Evolutionary conservation across 306 rosid genomes (phyloP).

Genomic region (Malus fusca): DNA sequence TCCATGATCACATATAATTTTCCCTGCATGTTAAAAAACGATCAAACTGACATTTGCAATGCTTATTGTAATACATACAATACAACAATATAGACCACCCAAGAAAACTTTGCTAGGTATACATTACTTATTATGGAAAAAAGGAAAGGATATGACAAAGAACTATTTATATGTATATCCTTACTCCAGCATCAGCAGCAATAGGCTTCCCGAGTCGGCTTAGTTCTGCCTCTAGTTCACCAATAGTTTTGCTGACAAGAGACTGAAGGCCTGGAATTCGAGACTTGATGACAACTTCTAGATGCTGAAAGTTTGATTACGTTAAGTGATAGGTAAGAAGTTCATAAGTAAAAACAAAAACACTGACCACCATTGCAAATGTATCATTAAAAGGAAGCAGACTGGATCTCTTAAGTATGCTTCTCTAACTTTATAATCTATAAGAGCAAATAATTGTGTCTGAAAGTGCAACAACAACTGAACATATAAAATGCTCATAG

Average conservation of each 20-base stretch:
- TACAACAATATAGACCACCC: not conserved
- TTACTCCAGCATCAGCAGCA: constrained; percentile 44
- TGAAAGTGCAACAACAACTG: not conserved
- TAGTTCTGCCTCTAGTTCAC: constrained; percentile 34
- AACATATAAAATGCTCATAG: not conserved
- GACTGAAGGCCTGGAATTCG: constrained; percentile 40
- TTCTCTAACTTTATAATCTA: not conserved
- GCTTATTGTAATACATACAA: not conserved
- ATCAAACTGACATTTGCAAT: not conserved
- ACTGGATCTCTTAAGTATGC: not conserved
- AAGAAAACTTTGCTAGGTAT: not conserved
- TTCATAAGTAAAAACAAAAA: not conserved
- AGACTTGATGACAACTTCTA: constrained; percentile 39
- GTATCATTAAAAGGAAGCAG: not conserved
- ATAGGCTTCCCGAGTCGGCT: constrained; percentile 37
- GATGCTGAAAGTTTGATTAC: constrained; percentile 21
- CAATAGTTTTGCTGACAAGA: constrained; percentile 40
- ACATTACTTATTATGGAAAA: not conserved
- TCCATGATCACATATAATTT: constrained; percentile 40
- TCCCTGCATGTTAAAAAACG: constrained; percentile 18
- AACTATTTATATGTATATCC: not conserved
- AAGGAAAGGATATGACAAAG: not conserved
- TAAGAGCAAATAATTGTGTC: not conserved
- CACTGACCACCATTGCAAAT: not conserved
- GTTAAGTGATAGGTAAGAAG: not conserved